phyloP scores from a whole-genome alignment of 2,329 filamentous ascomycete species.

The Xylaria sp. region DNA sequence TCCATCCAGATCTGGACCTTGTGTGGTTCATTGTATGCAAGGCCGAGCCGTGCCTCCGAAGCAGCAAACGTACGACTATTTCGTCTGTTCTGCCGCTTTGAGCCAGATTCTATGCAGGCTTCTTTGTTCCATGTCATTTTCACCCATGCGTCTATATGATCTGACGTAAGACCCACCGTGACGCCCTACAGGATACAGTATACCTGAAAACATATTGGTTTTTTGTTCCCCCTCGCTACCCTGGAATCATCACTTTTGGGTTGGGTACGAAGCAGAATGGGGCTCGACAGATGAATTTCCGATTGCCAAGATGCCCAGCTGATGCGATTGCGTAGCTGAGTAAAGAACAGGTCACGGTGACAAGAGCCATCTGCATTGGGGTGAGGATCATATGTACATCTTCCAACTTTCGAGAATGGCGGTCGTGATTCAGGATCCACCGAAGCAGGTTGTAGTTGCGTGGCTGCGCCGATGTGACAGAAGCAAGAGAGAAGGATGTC shows the following conservation, averaged over 20 bases:
- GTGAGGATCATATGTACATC: not conserved
- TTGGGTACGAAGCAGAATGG: slow-evolving; percentile 35
- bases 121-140: slow-evolving; percentile 4
- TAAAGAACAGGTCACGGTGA: not conserved
- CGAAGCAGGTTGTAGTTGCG: not conserved
- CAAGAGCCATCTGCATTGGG: not conserved
- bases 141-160: slow-evolving; percentile 23
- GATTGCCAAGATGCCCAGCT: slow-evolving; percentile 9
- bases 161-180: slow-evolving; percentile 26
- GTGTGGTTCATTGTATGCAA: slow-evolving; percentile 24
- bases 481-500: too few relatives aligned
- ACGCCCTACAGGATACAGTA: not conserved
- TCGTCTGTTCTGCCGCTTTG: not conserved
- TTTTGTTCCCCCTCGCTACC: slow-evolving; percentile 19
- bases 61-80: slow-evolving; percentile 15
- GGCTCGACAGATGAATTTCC: slow-evolving; percentile 6
- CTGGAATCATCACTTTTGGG: slow-evolving; percentile 21
- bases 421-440: not conserved
- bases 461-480: not conserved
- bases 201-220: not conserved
- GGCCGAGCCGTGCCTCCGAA: slow-evolving; percentile 5
- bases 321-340: not conserved
- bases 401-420: not conserved
- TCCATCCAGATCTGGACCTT: slow-evolving; percentile 17
- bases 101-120: not conserved